Conservation (phyloP, 108 stramenopile species). For the Bacterosira constricta region DNA sequence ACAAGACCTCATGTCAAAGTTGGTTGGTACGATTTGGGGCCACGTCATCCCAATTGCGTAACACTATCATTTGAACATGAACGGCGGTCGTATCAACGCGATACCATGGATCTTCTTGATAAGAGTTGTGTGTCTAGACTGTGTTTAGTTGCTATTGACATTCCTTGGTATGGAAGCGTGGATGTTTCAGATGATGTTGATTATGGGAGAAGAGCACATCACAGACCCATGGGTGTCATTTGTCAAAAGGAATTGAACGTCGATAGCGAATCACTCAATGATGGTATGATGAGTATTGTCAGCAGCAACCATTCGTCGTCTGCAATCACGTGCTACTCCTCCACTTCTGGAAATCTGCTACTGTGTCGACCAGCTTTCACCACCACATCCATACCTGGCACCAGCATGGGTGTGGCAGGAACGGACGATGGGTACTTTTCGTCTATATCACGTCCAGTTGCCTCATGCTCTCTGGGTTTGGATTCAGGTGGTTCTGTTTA, state of each 20-base stretch:
- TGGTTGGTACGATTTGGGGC: constrained; percentile 50
- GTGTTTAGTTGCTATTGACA: constrained; percentile 48
- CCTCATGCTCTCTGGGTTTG: constrained; percentile 57
- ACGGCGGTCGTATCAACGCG: constrained; percentile 1
- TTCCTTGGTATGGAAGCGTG: constrained; percentile 47
- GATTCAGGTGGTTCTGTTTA: constrained; percentile 59
- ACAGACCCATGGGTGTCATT: constrained; percentile 47
- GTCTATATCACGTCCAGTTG: constrained; percentile 40
- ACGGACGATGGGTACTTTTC: constrained; percentile 26
- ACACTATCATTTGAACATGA: constrained; percentile 22
- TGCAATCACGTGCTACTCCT: constrained; percentile 16
- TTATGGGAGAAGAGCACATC: background rate
- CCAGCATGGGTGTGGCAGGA: no score
- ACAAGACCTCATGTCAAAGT: constrained; percentile 16
- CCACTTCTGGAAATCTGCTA: constrained; percentile 14
- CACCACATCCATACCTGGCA: no score
- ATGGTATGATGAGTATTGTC: constrained; percentile 13
- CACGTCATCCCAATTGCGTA: constrained; percentile 46
- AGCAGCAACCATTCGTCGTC: constrained; percentile 4
- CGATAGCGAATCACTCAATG: no score
- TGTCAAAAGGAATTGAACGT: constrained; percentile 31
- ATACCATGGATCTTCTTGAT: background rate
- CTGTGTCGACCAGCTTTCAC: constrained; percentile 25
- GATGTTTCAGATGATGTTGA: constrained; percentile 25
- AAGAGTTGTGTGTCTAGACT: constrained; percentile 11